Evolutionary conservation across 2,329 filamentous ascomycete species (phyloP).

Genomic region (Pseudocercospora cruenta): DNA sequence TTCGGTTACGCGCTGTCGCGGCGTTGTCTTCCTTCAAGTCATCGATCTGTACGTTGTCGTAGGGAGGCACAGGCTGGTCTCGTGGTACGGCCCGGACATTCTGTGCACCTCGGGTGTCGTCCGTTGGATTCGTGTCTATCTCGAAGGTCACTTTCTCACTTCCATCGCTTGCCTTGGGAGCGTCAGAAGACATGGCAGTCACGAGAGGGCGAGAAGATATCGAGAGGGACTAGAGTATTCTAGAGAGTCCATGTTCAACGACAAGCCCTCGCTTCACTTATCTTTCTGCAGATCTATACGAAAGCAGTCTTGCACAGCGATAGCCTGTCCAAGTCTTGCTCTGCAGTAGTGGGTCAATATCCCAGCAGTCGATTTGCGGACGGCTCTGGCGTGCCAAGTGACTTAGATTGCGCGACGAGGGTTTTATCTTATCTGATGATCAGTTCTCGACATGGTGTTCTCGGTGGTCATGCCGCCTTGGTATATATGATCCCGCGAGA

Average conservation of each 20-base stretch:
- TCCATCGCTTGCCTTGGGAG: background rate
- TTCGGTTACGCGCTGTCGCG: background rate
- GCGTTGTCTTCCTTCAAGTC: background rate
- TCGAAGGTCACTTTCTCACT: background rate
- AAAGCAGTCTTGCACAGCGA: background rate
- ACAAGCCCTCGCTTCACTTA: background rate
- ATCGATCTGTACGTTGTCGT: background rate
- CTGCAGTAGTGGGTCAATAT: background rate
- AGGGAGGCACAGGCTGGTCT: background rate
- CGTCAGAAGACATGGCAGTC: background rate
- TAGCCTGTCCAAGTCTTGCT: background rate
- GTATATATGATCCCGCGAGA: background rate
- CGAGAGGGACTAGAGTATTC: background rate
- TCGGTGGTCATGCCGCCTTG: background rate
- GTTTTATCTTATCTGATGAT: constrained; percentile 1
- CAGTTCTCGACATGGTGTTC: background rate
- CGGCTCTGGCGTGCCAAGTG: background rate
- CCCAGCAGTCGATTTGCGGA: background rate
- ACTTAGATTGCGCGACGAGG: background rate
- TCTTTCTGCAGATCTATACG: background rate
- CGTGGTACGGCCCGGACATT: background rate
- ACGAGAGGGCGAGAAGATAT: background rate
- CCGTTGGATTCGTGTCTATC: background rate
- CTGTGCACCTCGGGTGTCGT: background rate
- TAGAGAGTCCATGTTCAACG: background rate